A percentile compares a stretch with the other conserved stretches of the same genome.
phyloP scores from a whole-genome alignment of 2,329 filamentous ascomycete genomes.

The Alternaria metachromatica region DNA sequence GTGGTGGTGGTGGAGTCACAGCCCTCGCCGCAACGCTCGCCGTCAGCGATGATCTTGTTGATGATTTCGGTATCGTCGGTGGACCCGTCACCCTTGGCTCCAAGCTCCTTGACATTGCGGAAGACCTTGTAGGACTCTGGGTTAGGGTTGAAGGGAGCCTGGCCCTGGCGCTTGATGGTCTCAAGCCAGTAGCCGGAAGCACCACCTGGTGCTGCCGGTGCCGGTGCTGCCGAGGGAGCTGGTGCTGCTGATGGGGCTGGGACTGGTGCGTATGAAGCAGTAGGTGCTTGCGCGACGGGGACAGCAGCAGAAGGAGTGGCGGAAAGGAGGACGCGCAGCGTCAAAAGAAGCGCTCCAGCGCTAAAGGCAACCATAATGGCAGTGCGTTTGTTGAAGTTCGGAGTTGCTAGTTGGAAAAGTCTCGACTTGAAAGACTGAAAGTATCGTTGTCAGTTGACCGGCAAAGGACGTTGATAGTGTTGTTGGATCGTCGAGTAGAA shows the following conservation, averaged over 20 bases:
- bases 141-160: slow-evolving; percentile 66
- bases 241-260: slow-evolving; percentile 21
- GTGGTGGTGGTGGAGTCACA: slow-evolving; percentile 86
- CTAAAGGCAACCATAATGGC: slow-evolving; percentile 49
- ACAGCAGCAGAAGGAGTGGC: slow-evolving; percentile 37
- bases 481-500: slow-evolving; percentile 14
- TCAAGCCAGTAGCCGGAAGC: slow-evolving; percentile 71
- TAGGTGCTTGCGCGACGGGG: slow-evolving; percentile 35
- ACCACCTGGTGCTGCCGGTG: slow-evolving; percentile 27
- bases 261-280: slow-evolving; percentile 21
- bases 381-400: slow-evolving; percentile 26
- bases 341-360: slow-evolving; percentile 46
- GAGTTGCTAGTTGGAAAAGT: slow-evolving; percentile 17
- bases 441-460: slow-evolving; percentile 35
- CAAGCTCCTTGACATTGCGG: slow-evolving; percentile 57
- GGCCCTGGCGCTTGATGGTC: slow-evolving; percentile 72
- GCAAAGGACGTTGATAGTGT: slow-evolving; percentile 31
- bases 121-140: slow-evolving; percentile 66
- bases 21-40: slow-evolving; percentile 76
- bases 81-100: slow-evolving; percentile 62
- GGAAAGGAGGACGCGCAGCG: slow-evolving; percentile 46
- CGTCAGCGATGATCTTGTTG: slow-evolving; percentile 80
- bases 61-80: slow-evolving; percentile 90
- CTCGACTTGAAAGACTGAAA: slow-evolving; percentile 30
- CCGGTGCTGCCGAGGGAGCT: slow-evolving; percentile 19